phyloP scores from a whole-genome alignment of 1,284 basidiomycete genomes.

The Hymenochaete sp. region DNA sequence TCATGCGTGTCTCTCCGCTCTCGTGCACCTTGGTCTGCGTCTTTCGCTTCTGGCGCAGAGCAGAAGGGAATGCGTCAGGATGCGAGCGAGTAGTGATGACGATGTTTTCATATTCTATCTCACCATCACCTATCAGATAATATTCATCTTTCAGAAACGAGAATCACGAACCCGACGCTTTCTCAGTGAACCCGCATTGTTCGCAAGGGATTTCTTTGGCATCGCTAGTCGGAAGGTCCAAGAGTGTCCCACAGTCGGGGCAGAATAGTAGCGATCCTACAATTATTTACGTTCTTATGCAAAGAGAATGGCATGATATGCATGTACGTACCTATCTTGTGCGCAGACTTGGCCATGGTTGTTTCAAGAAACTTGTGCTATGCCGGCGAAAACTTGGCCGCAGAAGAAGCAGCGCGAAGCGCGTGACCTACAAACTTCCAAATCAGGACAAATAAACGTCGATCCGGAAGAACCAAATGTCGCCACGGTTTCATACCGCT shows the following conservation, averaged over 20 bases:
- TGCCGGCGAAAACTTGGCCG: no score
- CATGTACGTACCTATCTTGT: slow-evolving; percentile 17
- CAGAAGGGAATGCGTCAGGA: slow-evolving; percentile 90
- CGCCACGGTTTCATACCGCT: no score
- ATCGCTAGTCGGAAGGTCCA: slow-evolving; percentile 76
- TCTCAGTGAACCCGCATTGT: slow-evolving; percentile 82
- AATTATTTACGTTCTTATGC: slow-evolving; percentile 22
- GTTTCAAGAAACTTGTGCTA: no score
- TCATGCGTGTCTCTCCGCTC: slow-evolving; percentile 62
- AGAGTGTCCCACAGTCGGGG: slow-evolving; percentile 83
- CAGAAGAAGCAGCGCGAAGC: no score
- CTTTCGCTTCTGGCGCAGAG: slow-evolving; percentile 81
- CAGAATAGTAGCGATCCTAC: slow-evolving; percentile 90
- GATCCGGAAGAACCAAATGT: no score
- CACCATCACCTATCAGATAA: neutral
- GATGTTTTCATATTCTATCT: slow-evolving; percentile 85
- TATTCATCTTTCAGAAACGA: no score
- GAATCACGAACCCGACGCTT: slow-evolving; percentile 77
- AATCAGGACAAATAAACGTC: no score
- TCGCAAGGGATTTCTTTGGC: slow-evolving; percentile 75
- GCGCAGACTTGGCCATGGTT: slow-evolving; percentile 5
- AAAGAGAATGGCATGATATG: slow-evolving; percentile 16
- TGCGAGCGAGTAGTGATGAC: slow-evolving; percentile 87
- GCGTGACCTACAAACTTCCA: no score
- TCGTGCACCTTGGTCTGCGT: slow-evolving; percentile 82